Evolutionary conservation across 176 grass and related monocot species (phyloP), one percentile per base, ranked within the genome.

Genomic region (Leersia perrieri): DNA sequence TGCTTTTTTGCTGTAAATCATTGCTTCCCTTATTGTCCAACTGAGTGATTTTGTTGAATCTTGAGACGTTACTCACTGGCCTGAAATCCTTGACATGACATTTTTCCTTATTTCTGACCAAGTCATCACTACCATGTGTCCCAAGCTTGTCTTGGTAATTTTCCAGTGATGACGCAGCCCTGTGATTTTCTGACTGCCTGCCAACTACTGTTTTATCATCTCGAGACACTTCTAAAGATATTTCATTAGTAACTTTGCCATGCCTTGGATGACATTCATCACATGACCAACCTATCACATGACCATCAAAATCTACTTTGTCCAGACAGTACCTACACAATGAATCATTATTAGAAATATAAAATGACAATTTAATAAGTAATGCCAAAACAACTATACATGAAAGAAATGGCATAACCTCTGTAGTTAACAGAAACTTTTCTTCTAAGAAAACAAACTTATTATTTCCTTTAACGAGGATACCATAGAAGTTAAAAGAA

Each of bases 281-380:
- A 58, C 80, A 88, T 11, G 66, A 78, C 74, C 80, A 88, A 35
- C 73, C 44, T 30, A 49, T 27, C 33, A 11, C 30, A 25, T 74
- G 33, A 66, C 44, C 74, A 79, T 83, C 80, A 60, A 34, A 77
- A 30, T 83, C 16, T 73, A 83, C 42, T 33, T 83, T 11, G 0
- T 72, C n/a, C 42, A 88, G 32, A 66, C 86, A 88, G 60, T 88
- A 88, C 71, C 85, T 87, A 39, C 55, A 42, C 14, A 77, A 42
- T 87, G 27, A 65, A 72, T 20, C 9, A 16, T 15, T 22, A 63
- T 47, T 9, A n/a, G 33, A 28, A 72, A 63, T 13, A 77, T 11
- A 78, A 69, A 70, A 60, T 25, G 14, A 62, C 49, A 77, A 79
- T 26, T 16, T 75, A 67, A 36, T 9, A 63, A 40, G 42, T 38